Conservation (phyloP, 495 filamentous ascomycete genomes). For the Aspergillus ostianus region DNA sequence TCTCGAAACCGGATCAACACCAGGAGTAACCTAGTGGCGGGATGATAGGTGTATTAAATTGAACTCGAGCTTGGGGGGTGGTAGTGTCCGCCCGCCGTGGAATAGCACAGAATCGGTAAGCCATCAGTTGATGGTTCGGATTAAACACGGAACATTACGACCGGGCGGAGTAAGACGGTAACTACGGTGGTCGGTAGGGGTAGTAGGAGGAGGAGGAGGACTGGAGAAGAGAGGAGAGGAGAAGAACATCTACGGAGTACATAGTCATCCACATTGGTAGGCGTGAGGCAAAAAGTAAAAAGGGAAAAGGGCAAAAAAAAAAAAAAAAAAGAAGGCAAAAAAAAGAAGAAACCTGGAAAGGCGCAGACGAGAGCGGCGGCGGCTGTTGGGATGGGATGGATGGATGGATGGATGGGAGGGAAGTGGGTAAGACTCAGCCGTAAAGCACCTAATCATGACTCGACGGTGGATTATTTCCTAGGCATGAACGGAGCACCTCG, state of each 20-base stretch:
- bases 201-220: background rate
- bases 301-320: background rate
- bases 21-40: slow-evolving; percentile 7
- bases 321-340: background rate
- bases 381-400: slow-evolving; percentile 6
- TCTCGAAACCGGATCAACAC: slow-evolving; percentile 12
- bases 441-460: slow-evolving; percentile 8
- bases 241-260: too few species aligned
- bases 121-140: slow-evolving; percentile 24
- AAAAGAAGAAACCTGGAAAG: slow-evolving; percentile 9
- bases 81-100: slow-evolving; percentile 2
- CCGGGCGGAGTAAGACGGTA: slow-evolving; percentile 12
- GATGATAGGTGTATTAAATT: slow-evolving; percentile 10
- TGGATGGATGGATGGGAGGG: slow-evolving; percentile 2
- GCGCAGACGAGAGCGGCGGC: slow-evolving; percentile 7
- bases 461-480: slow-evolving; percentile 2
- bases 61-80: slow-evolving; percentile 4
- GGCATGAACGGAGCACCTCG: background rate
- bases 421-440: slow-evolving; percentile 1
- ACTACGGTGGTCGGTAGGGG: too few species aligned
- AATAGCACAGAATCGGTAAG: slow-evolving; percentile 11
- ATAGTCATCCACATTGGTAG: too few species aligned
- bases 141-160: slow-evolving; percentile 21
- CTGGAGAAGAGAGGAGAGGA: background rate
- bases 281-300: too few species aligned